Base-by-base conservation (phyloP, 2,329 filamentous ascomycete species). In the Camillea tinctor region DNA sequence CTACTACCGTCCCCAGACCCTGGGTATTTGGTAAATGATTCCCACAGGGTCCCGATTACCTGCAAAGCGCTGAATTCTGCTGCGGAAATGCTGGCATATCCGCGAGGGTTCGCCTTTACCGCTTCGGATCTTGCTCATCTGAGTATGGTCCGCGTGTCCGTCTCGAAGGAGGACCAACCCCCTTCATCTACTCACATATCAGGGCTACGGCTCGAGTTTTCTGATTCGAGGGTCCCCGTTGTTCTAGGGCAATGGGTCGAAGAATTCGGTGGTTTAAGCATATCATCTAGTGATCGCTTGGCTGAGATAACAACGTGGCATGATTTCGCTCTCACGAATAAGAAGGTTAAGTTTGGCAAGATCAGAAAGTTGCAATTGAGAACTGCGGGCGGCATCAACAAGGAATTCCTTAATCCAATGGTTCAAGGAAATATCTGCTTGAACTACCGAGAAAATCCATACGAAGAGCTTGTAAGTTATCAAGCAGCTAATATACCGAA, bases 211-310 rank as follows among this genome's bases (percentile, higher is more conserved):
- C 58, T 69, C 21, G 65, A 68, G 54, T 69, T 66, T 50, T 8
- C 61, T 4, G 61, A 64, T 23, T 63, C 59, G 3, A 51, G 50
- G 7, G 23, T 23, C 13, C 62, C 66, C 1, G 40, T 60, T 21
- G 59, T 69, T n/a, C 5, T 68, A 19, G 66, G 66, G 0, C 66
- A 68, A 50, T 69, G 66, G 66, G 40, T 66, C 7, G 57, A 61
- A 11, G 60, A 66, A 54, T 40, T 58, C 49, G 60, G 26, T 24
- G 50, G 52, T 2, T 20, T 67, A n/a, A 58, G 61, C 19, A 44
- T 69, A n/a, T 21, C 44, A 1, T 23, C 49, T 1, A 60, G 56
- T 30, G 67, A 69, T 40, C 61, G 60, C 19, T 48, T 66, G 49
- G 51, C 53, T 3, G 62, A 66, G n/a, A 52, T 67, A 3, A 54